Conservation (phyloP, 495 filamentous ascomycete genomes). For the Aspergillus coremiiformis region DNA sequence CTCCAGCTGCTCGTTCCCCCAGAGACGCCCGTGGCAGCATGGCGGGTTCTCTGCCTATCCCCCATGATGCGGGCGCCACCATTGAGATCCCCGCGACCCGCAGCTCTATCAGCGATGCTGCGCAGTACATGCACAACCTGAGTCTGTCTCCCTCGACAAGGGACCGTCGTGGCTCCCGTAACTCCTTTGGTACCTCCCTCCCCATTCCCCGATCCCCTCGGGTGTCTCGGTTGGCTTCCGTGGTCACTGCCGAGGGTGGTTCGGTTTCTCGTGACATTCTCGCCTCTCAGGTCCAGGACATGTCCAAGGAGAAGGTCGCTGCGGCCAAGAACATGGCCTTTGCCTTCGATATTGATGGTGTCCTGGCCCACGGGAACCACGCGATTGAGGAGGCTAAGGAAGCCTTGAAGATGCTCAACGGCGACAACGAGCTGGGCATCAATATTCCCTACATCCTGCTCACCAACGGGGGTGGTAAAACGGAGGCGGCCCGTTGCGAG, state of each 20-base stretch:
- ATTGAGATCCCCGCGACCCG: constrained; percentile 67
- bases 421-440: constrained; percentile 76
- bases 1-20: constrained; percentile 19
- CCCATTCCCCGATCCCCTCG: constrained; percentile 70
- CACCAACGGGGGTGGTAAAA: constrained; percentile 91
- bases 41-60: constrained; percentile 39
- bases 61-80: constrained; percentile 42
- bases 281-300: constrained; percentile 64
- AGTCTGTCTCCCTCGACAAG: constrained; percentile 59
- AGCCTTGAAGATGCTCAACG: constrained; percentile 80
- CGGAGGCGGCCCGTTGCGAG: constrained; percentile 72
- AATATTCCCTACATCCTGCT: constrained; percentile 88
- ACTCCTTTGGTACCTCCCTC: constrained; percentile 71
- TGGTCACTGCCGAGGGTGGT: constrained; percentile 37
- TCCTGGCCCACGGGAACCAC: constrained; percentile 70
- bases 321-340: constrained; percentile 69
- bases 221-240: constrained; percentile 56
- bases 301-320: constrained; percentile 59
- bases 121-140: constrained; percentile 66
- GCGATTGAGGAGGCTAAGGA: constrained; percentile 76
- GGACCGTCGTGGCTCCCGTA: constrained; percentile 61
- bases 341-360: constrained; percentile 90
- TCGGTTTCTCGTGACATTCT: constrained; percentile 59
- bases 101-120: constrained; percentile 61
- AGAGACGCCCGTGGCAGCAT: constrained; percentile 21